Evolutionary conservation across 345 rosid genomes (phyloP).

Genomic region (Eucalyptus sideroxylon): DNA sequence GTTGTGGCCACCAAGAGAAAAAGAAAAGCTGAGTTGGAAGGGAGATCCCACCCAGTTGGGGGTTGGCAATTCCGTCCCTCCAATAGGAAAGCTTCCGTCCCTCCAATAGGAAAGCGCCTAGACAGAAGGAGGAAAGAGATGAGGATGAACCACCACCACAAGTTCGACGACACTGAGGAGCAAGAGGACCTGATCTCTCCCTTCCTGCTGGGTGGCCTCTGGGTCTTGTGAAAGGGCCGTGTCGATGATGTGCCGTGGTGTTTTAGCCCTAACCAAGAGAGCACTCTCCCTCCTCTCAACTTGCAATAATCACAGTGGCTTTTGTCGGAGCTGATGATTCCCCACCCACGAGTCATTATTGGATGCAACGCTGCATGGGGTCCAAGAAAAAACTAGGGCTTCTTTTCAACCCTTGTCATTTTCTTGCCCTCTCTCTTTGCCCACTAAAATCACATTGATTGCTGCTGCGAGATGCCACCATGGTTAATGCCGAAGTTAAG

Average conservation of each 20-base stretch:
- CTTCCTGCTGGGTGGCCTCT: neutral
- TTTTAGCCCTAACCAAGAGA: neutral
- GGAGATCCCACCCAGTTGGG: neutral
- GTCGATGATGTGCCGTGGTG: neutral
- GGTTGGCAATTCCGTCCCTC: neutral
- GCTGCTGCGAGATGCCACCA: neutral
- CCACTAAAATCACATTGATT: neutral
- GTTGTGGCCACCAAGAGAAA: neutral
- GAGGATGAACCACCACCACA: constrained; percentile 1
- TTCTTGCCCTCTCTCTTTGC: neutral
- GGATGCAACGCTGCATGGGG: neutral
- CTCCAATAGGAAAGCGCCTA: neutral
- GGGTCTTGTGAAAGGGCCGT: neutral
- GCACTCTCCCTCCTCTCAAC: neutral
- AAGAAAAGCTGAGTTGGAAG: neutral
- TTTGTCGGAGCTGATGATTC: neutral
- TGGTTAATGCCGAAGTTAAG: neutral
- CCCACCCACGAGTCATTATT: neutral
- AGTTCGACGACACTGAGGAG: neutral
- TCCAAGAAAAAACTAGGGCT: neutral
- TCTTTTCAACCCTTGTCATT: neutral
- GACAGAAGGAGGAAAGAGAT: neutral
- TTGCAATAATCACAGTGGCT: neutral
- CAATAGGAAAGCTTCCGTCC: neutral
- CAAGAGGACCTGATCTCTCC: neutral